These are phyloP conservation scores for Penicillium diatomitis DNA, from an alignment of 495 filamentous ascomycete genomes.

Conservation along the genomic window DNA sequence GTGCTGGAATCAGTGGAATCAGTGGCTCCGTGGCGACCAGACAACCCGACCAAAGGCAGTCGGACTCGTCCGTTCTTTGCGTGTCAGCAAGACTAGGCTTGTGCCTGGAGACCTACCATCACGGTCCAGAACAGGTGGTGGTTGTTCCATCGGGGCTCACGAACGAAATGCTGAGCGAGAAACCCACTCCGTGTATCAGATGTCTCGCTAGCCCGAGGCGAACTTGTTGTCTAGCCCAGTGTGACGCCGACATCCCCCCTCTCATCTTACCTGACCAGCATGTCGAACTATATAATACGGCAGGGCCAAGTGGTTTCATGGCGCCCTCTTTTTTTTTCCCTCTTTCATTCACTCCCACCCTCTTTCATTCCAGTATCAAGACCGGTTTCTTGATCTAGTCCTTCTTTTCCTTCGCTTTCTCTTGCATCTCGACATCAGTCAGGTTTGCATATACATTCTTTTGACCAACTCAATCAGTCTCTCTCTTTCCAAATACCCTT, in stretches of 20 bases:
- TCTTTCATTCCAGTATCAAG: constrained; percentile 13
- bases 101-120: neutral
- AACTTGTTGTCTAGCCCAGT: neutral
- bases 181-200: constrained; percentile 11
- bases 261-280: neutral
- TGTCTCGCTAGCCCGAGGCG: constrained; percentile 2
- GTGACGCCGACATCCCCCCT: constrained; percentile 1
- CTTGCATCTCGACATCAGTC: neutral
- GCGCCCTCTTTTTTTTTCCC: neutral
- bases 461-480: constrained; percentile 17
- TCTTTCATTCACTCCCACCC: constrained; percentile 1
- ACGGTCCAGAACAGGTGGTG: neutral
- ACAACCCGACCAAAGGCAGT: neutral
- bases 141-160: neutral
- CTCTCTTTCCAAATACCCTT: constrained; percentile 8
- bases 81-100: neutral
- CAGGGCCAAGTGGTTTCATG: neutral
- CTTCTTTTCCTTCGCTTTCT: constrained; percentile 5
- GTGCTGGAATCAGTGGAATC: constrained; percentile 6
- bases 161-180: constrained; percentile 1
- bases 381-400: constrained; percentile 17
- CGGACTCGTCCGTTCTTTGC: neutral
- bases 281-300: constrained; percentile 13
- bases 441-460: constrained; percentile 4
- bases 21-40: neutral